Evolutionary conservation across 129 eudicot genomes (phyloP).

Genomic region (Escallonia herrerae): DNA sequence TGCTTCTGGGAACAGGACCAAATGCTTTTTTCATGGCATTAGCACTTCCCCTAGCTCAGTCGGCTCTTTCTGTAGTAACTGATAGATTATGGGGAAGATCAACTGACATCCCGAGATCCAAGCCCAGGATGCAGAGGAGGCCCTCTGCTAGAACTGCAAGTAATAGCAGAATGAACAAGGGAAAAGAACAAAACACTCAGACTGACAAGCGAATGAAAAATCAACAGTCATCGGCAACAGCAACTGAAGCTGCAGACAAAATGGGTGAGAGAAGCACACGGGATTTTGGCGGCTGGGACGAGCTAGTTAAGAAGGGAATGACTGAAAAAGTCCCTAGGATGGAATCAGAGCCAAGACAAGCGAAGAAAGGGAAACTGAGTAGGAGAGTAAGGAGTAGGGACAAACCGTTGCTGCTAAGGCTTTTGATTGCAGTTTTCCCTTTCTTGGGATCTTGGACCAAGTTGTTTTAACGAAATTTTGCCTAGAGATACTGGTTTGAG

Average conservation of each 20-base stretch:
- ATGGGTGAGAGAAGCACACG: neutral
- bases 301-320: constrained; percentile 25
- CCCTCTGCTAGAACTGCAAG: constrained; percentile 14
- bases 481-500: too few relatives aligned
- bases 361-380: constrained; percentile 18
- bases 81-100: constrained; percentile 34
- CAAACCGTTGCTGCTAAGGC: constrained; percentile 25
- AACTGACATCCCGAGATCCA: constrained; percentile 9
- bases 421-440: constrained; percentile 39
- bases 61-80: constrained; percentile 28
- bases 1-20: constrained; percentile 37
- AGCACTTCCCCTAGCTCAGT: constrained; percentile 50
- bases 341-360: constrained; percentile 10
- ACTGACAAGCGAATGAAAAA: neutral
- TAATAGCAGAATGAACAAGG: constrained; percentile 5
- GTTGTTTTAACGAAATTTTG: constrained; percentile 6
- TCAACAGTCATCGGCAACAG: constrained; percentile 28
- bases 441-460: constrained; percentile 42
- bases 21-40: constrained; percentile 44
- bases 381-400: constrained; percentile 29
- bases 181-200: constrained; percentile 3
- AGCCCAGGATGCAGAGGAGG: constrained; percentile 22
- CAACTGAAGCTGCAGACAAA: constrained; percentile 13
- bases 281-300: constrained; percentile 51
- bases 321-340: neutral